Base-by-base conservation (phyloP, 1,284 basidiomycete species). In the Heterobasidion irregulare region DNA sequence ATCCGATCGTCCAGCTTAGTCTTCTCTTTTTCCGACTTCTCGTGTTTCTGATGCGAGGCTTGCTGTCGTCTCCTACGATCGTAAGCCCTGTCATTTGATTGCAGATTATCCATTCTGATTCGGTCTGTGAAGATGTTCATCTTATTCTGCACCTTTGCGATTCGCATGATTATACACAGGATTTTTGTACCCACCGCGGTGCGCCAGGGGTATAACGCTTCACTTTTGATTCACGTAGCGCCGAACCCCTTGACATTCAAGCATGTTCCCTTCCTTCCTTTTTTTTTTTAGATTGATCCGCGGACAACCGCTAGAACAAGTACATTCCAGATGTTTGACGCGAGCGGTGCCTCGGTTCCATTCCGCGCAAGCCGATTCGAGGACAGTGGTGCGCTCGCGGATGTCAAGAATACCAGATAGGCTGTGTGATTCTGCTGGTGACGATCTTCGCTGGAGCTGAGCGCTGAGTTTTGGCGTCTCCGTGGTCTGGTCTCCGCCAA, bases 31-130 rank as follows among this genome's bases (percentile, higher is more conserved):
- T 55, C 16, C 59, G 57, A 32, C 36, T 63, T 32, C 44, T 59
- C 7, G 62, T 62, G 49, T 59, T 56, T 18, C 46, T 63, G 8
- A 16, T 62, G 6, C 57, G 53, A 13, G 41, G 33, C 8, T 8
- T 61, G 9, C 48, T 60, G n/a, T 57, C 62, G 50, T 65, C 65
- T 5, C 58, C 60, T 15, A 44, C 63, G 34, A 61, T 62, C 63
- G 67, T 67, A 26, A 50, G 63, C 62, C 0, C 15, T 19, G 8
- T 43, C 32, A 13, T 8, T 19, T 34, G 13, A 6, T 12, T 12
- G 2, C 10, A 32, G 26, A 8, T 0, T 13, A 15, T n/a, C 19
- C 2, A 26, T 50, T 34, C 26, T 50, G 48, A 35, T 50, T 18
- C 48, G 46, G 16, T 33, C 33, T 32, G 26, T 4, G 18, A n/a